Evolutionary conservation across 2,329 filamentous ascomycete species (phyloP).

Genomic region (Cladosporium cucumerinum): DNA sequence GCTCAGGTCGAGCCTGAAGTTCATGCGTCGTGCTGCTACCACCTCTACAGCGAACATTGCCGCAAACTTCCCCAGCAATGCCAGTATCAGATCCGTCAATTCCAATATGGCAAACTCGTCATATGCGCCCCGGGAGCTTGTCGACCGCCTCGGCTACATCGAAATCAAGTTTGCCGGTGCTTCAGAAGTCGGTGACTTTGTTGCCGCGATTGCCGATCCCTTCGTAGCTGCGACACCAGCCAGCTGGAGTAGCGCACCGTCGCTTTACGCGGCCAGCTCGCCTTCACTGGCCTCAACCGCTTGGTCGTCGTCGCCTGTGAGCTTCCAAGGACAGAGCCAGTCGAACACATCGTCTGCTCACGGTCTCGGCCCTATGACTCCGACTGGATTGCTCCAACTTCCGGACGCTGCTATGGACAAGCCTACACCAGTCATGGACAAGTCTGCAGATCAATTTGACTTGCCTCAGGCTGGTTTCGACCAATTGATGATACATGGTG

Average conservation of each 20-base stretch:
- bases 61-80: conserved; percentile 9
- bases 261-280: conserved; percentile 9
- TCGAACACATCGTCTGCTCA: background rate
- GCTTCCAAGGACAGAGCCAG: conserved; percentile 2
- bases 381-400: conserved; percentile 7
- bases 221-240: conserved; percentile 13
- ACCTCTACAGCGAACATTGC: background rate
- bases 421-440: background rate
- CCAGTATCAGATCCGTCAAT: conserved; percentile 11
- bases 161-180: conserved; percentile 13
- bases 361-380: conserved; percentile 10
- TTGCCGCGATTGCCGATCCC: conserved; percentile 4
- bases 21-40: conserved; percentile 11
- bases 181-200: conserved; percentile 3
- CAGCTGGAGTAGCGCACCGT: conserved; percentile 11
- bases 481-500: background rate
- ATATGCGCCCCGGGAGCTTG: conserved; percentile 8
- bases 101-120: conserved; percentile 9
- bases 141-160: conserved; percentile 13
- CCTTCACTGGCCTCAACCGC: conserved; percentile 5
- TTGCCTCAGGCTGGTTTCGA: conserved; percentile 2
- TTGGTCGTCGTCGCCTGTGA: conserved; percentile 8
- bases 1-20: conserved; percentile 7
- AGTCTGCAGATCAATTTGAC: conserved; percentile 3
- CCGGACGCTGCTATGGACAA: conserved; percentile 14